Conservation (phyloP, 208 protist genomes). For the Blechomonas ayalai region DNA sequence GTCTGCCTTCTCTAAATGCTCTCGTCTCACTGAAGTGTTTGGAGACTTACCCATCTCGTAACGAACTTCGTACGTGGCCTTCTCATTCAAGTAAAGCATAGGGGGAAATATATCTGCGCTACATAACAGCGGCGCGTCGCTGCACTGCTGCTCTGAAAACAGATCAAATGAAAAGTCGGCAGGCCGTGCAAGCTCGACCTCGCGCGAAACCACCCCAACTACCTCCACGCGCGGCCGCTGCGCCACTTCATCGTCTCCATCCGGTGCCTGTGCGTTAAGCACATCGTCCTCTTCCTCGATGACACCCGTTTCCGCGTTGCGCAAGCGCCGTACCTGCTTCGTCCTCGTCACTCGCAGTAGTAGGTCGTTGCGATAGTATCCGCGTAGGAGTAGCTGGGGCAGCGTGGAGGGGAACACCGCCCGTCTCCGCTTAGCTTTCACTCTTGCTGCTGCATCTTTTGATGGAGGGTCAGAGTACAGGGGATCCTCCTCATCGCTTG, state of each 20-base stretch:
- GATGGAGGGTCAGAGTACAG: neutral
- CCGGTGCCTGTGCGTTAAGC: no score
- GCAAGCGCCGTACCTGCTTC: conserved; percentile 32
- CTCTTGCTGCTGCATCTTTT: neutral
- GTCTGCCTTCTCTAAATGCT: no score
- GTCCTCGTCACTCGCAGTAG: conserved; percentile 44
- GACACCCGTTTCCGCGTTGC: conserved; percentile 33
- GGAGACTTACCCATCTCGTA: conserved; percentile 32
- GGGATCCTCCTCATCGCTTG: neutral
- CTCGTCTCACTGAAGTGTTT: conserved; percentile 37
- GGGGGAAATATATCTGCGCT: conserved; percentile 58
- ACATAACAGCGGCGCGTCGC: conserved; percentile 21
- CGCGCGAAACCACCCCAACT: conserved; percentile 69
- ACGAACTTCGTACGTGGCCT: conserved; percentile 31
- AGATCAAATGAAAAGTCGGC: conserved; percentile 69
- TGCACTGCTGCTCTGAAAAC: conserved; percentile 25
- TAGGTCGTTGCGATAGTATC: conserved; percentile 71
- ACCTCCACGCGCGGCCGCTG: conserved; percentile 21
- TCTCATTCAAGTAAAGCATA: conserved; percentile 35
- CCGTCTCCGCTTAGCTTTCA: conserved; percentile 4
- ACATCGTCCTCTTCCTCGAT: conserved; percentile 36
- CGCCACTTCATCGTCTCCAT: neutral
- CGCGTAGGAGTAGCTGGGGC: conserved; percentile 62
- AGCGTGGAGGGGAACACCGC: conserved; percentile 64
- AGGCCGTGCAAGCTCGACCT: conserved; percentile 51